Conservation (phyloP, 352 stramenopile genomes). For the Vaucheria bursata region DNA sequence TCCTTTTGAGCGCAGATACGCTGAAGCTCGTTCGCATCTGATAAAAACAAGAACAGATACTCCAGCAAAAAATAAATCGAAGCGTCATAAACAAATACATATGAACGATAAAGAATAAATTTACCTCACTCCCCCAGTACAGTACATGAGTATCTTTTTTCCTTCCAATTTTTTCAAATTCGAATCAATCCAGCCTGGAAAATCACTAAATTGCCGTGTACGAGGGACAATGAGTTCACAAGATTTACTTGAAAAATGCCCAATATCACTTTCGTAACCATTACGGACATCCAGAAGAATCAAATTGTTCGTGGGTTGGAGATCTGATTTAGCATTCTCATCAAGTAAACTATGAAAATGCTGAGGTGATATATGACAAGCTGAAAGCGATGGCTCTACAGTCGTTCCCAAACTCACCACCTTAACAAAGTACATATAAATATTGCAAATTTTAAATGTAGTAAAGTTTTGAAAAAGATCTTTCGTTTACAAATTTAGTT, state of each 20-base stretch:
- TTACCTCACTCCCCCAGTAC: conserved; percentile 60
- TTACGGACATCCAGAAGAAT: conserved; percentile 73
- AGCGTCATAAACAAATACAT: too few relatives aligned
- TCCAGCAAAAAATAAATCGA: too few relatives aligned
- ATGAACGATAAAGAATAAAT: too few relatives aligned
- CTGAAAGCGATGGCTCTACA: neutral
- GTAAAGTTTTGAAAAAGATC: too few relatives aligned
- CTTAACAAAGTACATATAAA: neutral
- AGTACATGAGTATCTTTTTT: conserved; percentile 64
- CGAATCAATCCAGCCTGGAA: conserved; percentile 34
- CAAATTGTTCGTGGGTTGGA: conserved; percentile 28
- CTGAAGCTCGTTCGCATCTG: conserved; percentile 58
- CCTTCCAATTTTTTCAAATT: conserved; percentile 42
- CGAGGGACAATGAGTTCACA: conserved; percentile 64
- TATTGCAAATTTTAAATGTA: too few relatives aligned
- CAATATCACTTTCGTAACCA: conserved; percentile 69
- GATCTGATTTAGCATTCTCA: neutral
- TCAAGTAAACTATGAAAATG: conserved; percentile 23
- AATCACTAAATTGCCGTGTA: conserved; percentile 57
- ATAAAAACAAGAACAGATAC: too few relatives aligned
- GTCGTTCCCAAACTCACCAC: conserved; percentile 27
- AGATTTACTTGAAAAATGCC: conserved; percentile 55
- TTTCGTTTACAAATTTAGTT: too few relatives aligned
- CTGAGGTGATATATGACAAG: conserved; percentile 21
- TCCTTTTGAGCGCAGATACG: conserved; percentile 44